Conservation (phyloP, 129 eudicot species). For the carrot (Daucus carota) region DH1_v3.0 NC_030383.2:52226501-52227000, state of each 20-base stretch:
- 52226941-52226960: background rate
- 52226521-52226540: background rate
- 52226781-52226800: background rate
- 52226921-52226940: background rate
- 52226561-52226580: slow-evolving; percentile 86
- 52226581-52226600: slow-evolving; percentile 65
- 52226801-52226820: background rate
- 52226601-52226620: slow-evolving; percentile 68
- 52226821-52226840: no score
- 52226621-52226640: slow-evolving; percentile 67
- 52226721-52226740: background rate
- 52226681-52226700: background rate
- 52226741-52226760: no score
- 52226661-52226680: background rate
- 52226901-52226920: background rate
- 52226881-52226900: background rate
- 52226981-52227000: slow-evolving; percentile 30
- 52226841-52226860: background rate
- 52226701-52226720: background rate
- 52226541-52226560: slow-evolving; percentile 61
- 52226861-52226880: background rate
- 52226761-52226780: no score
- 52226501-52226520: slow-evolving; percentile 4
- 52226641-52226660: background rate
- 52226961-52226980: background rate